Conservation (phyloP, 352 stramenopile genomes). For the Phytophthora palmivora region DNA sequence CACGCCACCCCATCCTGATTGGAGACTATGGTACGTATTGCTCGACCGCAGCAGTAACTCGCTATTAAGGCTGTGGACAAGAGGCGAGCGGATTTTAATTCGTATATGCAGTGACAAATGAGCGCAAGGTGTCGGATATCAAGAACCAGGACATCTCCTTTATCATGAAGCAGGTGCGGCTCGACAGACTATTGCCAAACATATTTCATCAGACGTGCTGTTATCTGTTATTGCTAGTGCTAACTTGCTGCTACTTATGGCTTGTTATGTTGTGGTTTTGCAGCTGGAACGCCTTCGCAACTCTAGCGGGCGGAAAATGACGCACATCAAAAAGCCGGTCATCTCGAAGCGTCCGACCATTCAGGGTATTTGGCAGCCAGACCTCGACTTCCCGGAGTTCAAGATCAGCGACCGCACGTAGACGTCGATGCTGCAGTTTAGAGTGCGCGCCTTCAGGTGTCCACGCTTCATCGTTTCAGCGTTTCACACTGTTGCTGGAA, state of each 20-base stretch:
- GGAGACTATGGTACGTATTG: conserved; percentile 78
- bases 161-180: conserved; percentile 78
- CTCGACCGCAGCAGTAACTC: not conserved
- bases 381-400: conserved; percentile 87
- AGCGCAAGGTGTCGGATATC: conserved; percentile 86
- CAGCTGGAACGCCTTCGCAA: conserved; percentile 86
- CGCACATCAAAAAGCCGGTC: conserved; percentile 83
- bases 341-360: conserved; percentile 83
- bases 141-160: conserved; percentile 91
- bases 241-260: not conserved
- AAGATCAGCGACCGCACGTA: conserved; percentile 76
- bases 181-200: not conserved
- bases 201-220: not conserved
- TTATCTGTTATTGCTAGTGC: conserved; percentile 2
- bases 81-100: not conserved
- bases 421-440: conserved; percentile 18
- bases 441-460: conserved; percentile 5
- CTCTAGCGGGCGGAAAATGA: conserved; percentile 91
- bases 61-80: not conserved
- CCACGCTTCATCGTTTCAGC: not conserved
- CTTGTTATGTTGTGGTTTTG: conserved; percentile 2
- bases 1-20: conserved; percentile 80
- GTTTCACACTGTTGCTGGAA: not conserved
- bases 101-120: conserved; percentile 65
- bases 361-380: conserved; percentile 89